phyloP scores from a whole-genome alignment of 495 filamentous ascomycete species.

The Durotheca rogersii region DNA sequence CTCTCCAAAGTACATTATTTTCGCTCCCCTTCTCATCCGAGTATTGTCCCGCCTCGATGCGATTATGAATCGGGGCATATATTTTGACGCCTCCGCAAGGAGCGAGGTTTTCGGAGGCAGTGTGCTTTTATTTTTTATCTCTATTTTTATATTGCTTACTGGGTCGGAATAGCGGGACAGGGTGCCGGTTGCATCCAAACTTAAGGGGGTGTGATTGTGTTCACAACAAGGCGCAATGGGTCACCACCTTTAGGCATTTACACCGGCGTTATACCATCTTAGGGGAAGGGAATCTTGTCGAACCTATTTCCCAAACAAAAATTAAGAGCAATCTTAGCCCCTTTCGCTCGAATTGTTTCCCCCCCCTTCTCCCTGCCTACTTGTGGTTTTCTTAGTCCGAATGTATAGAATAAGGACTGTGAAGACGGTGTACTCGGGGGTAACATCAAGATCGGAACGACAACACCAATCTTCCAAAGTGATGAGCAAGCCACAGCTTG shows the following conservation, averaged over 20 bases:
- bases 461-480: conserved; percentile 4
- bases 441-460: not conserved
- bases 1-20: conserved; percentile 10
- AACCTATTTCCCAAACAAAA: conserved; percentile 26
- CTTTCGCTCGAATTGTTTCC: conserved; percentile 20
- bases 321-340: conserved; percentile 33
- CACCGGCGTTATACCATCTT: conserved; percentile 31
- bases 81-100: not conserved
- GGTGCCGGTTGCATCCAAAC: conserved; percentile 27
- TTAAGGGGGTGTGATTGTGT: conserved; percentile 29
- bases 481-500: conserved; percentile 8
- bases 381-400: conserved; percentile 20
- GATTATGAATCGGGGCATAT: conserved; percentile 8
- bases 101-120: conserved; percentile 13
- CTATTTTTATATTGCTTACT: too few species aligned
- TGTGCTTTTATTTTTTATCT: conserved; percentile 10
- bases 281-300: conserved; percentile 7
- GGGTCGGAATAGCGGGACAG: conserved; percentile 23
- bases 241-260: conserved; percentile 33
- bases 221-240: conserved; percentile 29
- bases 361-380: not conserved
- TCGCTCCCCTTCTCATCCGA: not conserved
- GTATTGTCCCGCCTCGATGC: not conserved
- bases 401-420: conserved; percentile 34
- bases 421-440: conserved; percentile 14